phyloP scores from a whole-genome alignment of 371 early-diverging fungal species.

The Mucor piriformis region DNA sequence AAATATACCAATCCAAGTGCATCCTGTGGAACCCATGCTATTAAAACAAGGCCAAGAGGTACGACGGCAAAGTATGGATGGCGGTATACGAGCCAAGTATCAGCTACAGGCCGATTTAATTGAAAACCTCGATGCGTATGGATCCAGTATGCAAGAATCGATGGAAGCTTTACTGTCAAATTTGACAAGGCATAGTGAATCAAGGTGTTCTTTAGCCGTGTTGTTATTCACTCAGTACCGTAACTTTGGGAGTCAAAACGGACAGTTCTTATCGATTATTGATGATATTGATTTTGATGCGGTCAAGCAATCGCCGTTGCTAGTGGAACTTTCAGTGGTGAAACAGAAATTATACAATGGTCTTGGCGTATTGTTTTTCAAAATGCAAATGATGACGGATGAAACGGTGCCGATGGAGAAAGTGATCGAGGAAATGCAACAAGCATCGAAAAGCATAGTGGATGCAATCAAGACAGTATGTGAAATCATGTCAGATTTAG shows the following conservation, averaged over 20 bases:
- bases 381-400: constrained; percentile 65
- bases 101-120: constrained; percentile 32
- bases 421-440: constrained; percentile 20
- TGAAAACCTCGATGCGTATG: constrained; percentile 41
- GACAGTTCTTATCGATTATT: constrained; percentile 45
- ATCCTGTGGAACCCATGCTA: constrained; percentile 48
- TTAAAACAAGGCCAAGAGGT: background rate
- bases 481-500: constrained; percentile 26
- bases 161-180: constrained; percentile 35
- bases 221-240: constrained; percentile 58
- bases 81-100: constrained; percentile 20
- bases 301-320: constrained; percentile 25
- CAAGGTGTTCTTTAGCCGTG: constrained; percentile 55
- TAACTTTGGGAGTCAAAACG: constrained; percentile 45
- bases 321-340: constrained; percentile 17
- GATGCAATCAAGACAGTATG: constrained; percentile 32
- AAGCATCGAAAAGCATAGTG: constrained; percentile 24
- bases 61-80: background rate
- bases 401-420: constrained; percentile 28
- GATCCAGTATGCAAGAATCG: constrained; percentile 41
- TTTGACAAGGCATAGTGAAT: constrained; percentile 18
- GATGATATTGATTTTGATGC: constrained; percentile 42
- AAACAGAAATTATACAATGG: constrained; percentile 65
- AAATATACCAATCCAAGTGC: constrained; percentile 63
- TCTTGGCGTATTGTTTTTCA: constrained; percentile 67